phyloP scores from a whole-genome alignment of 495 filamentous ascomycete genomes.

The Xylaria sp. region DNA sequence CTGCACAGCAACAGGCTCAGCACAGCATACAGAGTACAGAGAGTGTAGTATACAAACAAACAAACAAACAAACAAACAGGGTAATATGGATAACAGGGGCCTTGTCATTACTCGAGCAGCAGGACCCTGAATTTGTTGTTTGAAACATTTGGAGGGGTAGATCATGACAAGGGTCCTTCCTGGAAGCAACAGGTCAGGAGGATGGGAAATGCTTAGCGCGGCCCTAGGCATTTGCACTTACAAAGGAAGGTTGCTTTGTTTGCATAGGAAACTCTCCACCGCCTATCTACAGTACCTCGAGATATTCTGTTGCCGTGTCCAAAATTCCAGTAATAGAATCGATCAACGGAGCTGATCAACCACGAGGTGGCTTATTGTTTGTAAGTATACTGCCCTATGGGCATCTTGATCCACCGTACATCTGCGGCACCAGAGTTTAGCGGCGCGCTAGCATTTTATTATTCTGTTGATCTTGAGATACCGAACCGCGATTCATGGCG shows the following conservation, averaged over 20 bases:
- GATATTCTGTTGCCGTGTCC: neutral
- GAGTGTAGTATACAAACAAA: neutral
- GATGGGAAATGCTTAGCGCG: neutral
- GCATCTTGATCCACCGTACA: neutral
- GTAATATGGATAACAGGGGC: neutral
- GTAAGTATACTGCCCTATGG: neutral
- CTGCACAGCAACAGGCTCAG: neutral
- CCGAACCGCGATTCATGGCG: neutral
- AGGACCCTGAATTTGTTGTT: constrained; percentile 9
- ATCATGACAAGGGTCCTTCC: constrained; percentile 11
- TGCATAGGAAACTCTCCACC: neutral
- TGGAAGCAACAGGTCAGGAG: constrained; percentile 20
- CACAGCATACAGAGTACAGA: neutral
- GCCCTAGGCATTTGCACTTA: neutral
- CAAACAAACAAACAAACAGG: too few species aligned
- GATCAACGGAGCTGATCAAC: neutral
- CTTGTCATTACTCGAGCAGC: constrained; percentile 10
- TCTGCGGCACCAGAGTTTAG: neutral
- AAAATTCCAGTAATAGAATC: neutral
- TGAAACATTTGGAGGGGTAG: constrained; percentile 15
- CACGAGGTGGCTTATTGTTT: neutral
- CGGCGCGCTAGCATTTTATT: neutral
- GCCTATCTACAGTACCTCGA: neutral
- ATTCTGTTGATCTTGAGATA: constrained; percentile 6
- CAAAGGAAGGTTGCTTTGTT: neutral